phyloP scores from a whole-genome alignment of 2,329 filamentous ascomycete genomes.

The Aspergillus sp. region DNA sequence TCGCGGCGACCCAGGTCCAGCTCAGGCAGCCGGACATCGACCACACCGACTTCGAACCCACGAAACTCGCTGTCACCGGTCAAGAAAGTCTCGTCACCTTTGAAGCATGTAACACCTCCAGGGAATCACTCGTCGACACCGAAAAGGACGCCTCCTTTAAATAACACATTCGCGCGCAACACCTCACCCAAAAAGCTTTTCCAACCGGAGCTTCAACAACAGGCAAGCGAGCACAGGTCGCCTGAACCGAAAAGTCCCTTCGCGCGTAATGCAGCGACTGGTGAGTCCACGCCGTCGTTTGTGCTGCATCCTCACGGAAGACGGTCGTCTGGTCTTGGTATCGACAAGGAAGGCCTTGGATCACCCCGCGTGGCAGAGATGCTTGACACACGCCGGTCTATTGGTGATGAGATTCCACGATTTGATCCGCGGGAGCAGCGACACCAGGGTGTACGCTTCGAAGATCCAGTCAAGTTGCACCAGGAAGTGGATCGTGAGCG shows the following conservation, averaged over 20 bases:
- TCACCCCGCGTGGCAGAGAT: conserved; percentile 65
- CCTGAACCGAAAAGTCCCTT: conserved; percentile 40
- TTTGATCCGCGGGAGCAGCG: conserved; percentile 49
- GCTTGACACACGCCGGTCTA: conserved; percentile 60
- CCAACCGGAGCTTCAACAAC: conserved; percentile 32
- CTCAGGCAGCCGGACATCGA: conserved; percentile 33
- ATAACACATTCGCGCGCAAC: conserved; percentile 37
- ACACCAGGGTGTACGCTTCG: conserved; percentile 50
- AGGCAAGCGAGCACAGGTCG: conserved; percentile 28
- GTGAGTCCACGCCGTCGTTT: conserved; percentile 53
- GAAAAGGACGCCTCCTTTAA: conserved; percentile 42
- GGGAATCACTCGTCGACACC: conserved; percentile 39
- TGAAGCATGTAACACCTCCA: conserved; percentile 38
- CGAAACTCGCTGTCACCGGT: conserved; percentile 29
- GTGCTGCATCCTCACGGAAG: conserved; percentile 53
- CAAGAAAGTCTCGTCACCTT: conserved; percentile 29
- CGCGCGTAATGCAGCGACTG: conserved; percentile 45
- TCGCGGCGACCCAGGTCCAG: conserved; percentile 40
- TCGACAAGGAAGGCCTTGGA: conserved; percentile 61
- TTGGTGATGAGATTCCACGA: conserved; percentile 55
- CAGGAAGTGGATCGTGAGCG: conserved; percentile 55
- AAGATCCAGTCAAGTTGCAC: conserved; percentile 54
- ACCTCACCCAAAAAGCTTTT: conserved; percentile 44
- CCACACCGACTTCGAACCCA: conserved; percentile 33
- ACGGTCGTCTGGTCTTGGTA: conserved; percentile 57